Evolutionary conservation across 495 filamentous ascomycete genomes (phyloP), one percentile per base, ranked within the genome.

Genomic region (Lepidopterella palustris): DNA sequence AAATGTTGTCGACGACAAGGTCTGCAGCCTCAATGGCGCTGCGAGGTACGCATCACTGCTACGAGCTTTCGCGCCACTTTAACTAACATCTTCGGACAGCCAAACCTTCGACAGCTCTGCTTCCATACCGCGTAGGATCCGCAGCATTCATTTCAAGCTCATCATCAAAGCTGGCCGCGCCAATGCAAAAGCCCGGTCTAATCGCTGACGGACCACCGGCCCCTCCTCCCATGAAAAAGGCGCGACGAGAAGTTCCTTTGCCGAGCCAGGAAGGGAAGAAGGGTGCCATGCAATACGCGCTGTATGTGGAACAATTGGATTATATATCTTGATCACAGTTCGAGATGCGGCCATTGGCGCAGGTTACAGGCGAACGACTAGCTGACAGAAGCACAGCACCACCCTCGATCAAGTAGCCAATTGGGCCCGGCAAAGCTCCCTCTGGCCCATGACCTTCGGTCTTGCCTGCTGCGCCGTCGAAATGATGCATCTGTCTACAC

Each of bases 401-500:
- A 92, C 92, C 10, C 82, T 97, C 66, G 92, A 97, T 74, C 85
- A 89, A 74, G 82, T 96, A 70, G 78, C 90, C 71, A 97, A 97
- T 77, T 97, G 92, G 92, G 89, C 87, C 29, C 90, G 92, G 39
- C 92, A 97, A 74, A 83, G 84, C 57, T 97, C 92, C 18, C 78
- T 97, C 55, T 97, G 92, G 92, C 92, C 92, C 69, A 95, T 97
- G 90, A 97, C 92, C 23, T 97, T 97, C 77, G 92, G 92, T 49
- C 87, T 97, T 49, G 92, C 92, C 55, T 97, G 92, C 82, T 97
- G 92, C 76, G 92, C 92, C 73, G 78, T 97, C 62, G 92, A 97
- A 73, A 97, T 97, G 92, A 97, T 97, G 92, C 92, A 97, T 73
- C 80, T 97, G 21, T 96, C 92, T 29, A 92, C 92, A 28, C 90